Base-by-base conservation (phyloP, 352 stramenopile species). In the Thalassiosira sp. region DNA sequence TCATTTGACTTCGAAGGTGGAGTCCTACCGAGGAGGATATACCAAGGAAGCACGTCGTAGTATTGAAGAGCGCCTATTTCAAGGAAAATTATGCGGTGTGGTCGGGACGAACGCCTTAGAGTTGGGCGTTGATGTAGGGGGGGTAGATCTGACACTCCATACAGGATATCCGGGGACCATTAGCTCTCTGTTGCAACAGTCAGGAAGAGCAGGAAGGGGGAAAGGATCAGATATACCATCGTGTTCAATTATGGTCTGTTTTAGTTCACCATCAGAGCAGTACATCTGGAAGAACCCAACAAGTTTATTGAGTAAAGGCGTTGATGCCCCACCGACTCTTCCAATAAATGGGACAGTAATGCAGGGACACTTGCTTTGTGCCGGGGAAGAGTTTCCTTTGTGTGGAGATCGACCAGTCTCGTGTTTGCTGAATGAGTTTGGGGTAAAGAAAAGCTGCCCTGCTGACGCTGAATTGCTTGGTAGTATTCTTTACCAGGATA, bases 31-130 rank as follows among this genome's bases (percentile, higher is more conserved):
- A 31, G 97, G 96, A 27, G 97, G 97, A 0, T 99, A 99, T 87
- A 96, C 94, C 0, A 87, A 93, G 27, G 63, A 84, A 40, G 91
- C 97, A 16, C 87, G 97, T 3, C 89, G 96, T 24, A 84, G 84
- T 8, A 99, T 99, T 60, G 97, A 99, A 84, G 70, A 91, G 2
- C 82, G 91, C n/a, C 85, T 99, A 5, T 99, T 99, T 78, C 80
- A 85, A 58, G 94, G 94, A n/a, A 86, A 98, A 11, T 87, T 99
- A 3, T 79, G 98, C 28, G 97, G 95, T 18, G 95, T 99, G 5
- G 95, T 98, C 10, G 95, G 95, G 0, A 99, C 97, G 5, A 97
- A 95, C 72, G 97, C 97, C 2, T 89, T 99, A 7, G 97, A 99
- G 74, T 84, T 99, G 7, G 97, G 97, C 13, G 97, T 99, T 53